Evolutionary conservation across 108 stramenopile genomes (phyloP).

Genomic region (Pseudonitzschia delicatissima): DNA sequence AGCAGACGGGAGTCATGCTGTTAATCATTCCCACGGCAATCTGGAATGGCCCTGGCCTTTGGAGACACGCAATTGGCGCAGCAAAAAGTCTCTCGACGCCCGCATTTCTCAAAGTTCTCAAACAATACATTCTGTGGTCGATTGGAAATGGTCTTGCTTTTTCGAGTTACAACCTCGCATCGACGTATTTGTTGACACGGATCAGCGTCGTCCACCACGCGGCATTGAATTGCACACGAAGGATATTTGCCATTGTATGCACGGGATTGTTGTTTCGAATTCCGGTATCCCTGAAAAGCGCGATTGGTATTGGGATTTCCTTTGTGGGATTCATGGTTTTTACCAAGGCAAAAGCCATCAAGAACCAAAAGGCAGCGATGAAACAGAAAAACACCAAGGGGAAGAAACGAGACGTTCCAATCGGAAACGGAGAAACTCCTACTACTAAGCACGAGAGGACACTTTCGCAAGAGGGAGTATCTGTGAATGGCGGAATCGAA

Average conservation of each 20-base stretch:
- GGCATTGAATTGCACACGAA: slow-evolving; percentile 76
- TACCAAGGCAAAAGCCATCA: slow-evolving; percentile 33
- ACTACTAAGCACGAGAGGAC: no score
- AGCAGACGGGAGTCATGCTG: slow-evolving; percentile 58
- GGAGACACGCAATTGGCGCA: slow-evolving; percentile 13
- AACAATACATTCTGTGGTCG: slow-evolving; percentile 34
- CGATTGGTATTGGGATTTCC: slow-evolving; percentile 50
- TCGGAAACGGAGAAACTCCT: no score
- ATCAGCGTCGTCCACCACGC: slow-evolving; percentile 83
- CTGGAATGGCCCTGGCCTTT: neutral
- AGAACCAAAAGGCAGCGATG: neutral
- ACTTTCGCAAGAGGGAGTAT: no score
- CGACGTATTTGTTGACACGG: slow-evolving; percentile 51
- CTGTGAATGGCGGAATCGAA: no score
- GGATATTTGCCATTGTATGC: slow-evolving; percentile 77
- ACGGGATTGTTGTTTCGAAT: slow-evolving; percentile 69
- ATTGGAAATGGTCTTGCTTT: slow-evolving; percentile 74
- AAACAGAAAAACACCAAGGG: neutral
- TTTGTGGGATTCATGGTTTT: slow-evolving; percentile 63
- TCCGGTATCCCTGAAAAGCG: slow-evolving; percentile 44
- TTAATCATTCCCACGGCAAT: slow-evolving; percentile 10
- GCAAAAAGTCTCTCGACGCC: neutral
- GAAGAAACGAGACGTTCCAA: neutral
- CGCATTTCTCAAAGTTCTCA: neutral
- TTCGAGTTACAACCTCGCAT: slow-evolving; percentile 36